Evolutionary conservation across 2,329 filamentous ascomycete species (phyloP).

Genomic region (Botrytis cinerea): DNA sequence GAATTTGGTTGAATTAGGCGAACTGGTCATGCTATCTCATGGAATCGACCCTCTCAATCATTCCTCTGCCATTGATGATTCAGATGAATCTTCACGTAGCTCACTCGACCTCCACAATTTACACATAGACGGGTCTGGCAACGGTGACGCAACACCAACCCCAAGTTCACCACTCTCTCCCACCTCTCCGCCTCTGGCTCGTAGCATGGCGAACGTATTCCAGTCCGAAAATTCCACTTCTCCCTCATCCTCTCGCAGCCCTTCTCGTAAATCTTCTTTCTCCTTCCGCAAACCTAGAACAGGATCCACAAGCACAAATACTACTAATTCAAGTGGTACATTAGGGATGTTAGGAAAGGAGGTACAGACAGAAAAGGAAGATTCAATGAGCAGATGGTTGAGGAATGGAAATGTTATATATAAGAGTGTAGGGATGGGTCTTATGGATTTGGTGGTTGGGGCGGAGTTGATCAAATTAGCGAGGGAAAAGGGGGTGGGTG

Average conservation of each 20-base stretch:
- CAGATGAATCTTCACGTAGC: conserved; percentile 20
- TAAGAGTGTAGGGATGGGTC: conserved; percentile 65
- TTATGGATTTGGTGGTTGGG: conserved; percentile 67
- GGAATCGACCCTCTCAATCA: conserved; percentile 26
- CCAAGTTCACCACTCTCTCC: neutral
- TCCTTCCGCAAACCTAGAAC: conserved; percentile 25
- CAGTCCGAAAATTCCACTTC: neutral
- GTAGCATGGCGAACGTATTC: conserved; percentile 15
- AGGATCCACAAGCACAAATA: conserved; percentile 25
- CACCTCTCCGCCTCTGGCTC: neutral
- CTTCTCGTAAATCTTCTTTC: conserved; percentile 31
- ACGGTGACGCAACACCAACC: conserved; percentile 11
- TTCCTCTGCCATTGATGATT: conserved; percentile 28
- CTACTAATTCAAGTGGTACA: conserved; percentile 26
- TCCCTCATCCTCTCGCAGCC: conserved; percentile 11
- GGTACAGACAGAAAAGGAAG: conserved; percentile 45
- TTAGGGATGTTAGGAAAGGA: conserved; percentile 28
- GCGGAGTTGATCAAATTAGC: conserved; percentile 59
- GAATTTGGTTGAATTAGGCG: conserved; percentile 84
- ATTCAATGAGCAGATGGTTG: conserved; percentile 57
- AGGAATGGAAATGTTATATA: conserved; percentile 66
- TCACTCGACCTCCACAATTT: conserved; percentile 4
- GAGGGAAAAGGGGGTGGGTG: conserved; percentile 56
- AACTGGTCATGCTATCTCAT: conserved; percentile 65
- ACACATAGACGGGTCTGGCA: neutral